Evolutionary conservation across 305 asterid species (phyloP), one percentile per base, ranked within the genome.

Genomic region (Solanum hybrid): DNA sequence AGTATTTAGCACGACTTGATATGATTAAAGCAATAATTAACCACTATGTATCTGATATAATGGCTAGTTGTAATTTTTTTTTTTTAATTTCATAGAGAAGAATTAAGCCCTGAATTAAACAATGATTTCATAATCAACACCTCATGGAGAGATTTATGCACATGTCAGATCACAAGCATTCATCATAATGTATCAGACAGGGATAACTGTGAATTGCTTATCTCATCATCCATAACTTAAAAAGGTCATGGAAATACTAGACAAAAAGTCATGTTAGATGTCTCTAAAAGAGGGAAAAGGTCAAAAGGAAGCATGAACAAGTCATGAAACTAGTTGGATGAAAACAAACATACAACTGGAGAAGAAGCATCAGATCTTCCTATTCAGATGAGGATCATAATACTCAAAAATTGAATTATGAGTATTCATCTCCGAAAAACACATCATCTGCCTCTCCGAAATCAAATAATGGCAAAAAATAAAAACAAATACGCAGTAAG

Each of bases 331-430:
- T 22, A 9, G 73, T 3, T 9, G 76, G 31, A 70, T 32, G 10
- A 51, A 79, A 26, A 34, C 37, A 36, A 6, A 22, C 20, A 33
- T 45, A 34, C 1, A 6, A 11, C 5, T n/a, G 11, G 11, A 77
- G 9, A 65, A 26, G 77, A 89, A 91, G 95, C 98, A 94, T 95
- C 98, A 96, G 98, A 94, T 95, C 98, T 96, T 96, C 98, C 99
- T 95, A 96, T 95, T 91, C 95, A 94, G 94, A 80, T 89, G 91
- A 93, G 95, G 65, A 92, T 96, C 98, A 94, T 91, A 33, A 90
- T 70, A 91, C 96, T 90, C 96, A 90, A 70, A 51, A 70, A 6
- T 13, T 76, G 72, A 32, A 34, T 12, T 61, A 41, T 73, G 95
- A 86, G 96, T 39, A 91, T 87, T 95, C 95, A 93, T 89, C 93